Evolutionary conservation across 2,329 filamentous ascomycete species (phyloP), one percentile per base, ranked within the genome.

Genomic region (Aspergillus pseudonomiae): DNA sequence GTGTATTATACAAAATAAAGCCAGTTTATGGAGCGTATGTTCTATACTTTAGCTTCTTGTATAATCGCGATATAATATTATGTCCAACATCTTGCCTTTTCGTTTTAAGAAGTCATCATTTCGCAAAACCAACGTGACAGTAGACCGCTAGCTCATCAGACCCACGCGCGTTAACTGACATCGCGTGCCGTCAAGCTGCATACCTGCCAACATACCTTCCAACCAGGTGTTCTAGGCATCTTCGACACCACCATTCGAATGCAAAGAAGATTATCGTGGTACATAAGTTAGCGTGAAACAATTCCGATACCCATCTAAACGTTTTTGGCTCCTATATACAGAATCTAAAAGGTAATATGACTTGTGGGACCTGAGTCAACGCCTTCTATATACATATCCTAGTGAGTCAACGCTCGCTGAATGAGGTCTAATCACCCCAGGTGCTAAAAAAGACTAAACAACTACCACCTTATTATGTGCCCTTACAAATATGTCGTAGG

Each of bases 381-480:
- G 70, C 68, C 65, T 50, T 62, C 48, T 65, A 68, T 70, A 53
- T 66, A 68, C 55, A 61, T 58, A 65, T 58, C 52, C n/a, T 24
- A 36, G 11, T 16, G 16, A 52, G 28, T 21, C 9, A 4, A 52
- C 21, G 34, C 48, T 55, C 24, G 32, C 52, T 39, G 10, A 41
- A 26, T 26, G 12, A 24, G n/a, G 32, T 39, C 52, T 21, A 34
- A 39, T n/a, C 28, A 52, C 28, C n/a, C 48, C 16, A 32, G 30
- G 32, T 21, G 10, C 19, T 32, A n/a, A 32, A 52, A 28, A 16
- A 32, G 50, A 39, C 32, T 24, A 21, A 55, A 36, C 52, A 55
- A 19, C 10, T 11, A 14, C 19, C 39, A 32, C 34, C 32, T 16
- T 55, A 55, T 58, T 43, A 53, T 41, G 4, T 30, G 11, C 53